phyloP scores from a whole-genome alignment of 1,139 yeast genomes.

The Hanseniaspora uvarum region DNA sequence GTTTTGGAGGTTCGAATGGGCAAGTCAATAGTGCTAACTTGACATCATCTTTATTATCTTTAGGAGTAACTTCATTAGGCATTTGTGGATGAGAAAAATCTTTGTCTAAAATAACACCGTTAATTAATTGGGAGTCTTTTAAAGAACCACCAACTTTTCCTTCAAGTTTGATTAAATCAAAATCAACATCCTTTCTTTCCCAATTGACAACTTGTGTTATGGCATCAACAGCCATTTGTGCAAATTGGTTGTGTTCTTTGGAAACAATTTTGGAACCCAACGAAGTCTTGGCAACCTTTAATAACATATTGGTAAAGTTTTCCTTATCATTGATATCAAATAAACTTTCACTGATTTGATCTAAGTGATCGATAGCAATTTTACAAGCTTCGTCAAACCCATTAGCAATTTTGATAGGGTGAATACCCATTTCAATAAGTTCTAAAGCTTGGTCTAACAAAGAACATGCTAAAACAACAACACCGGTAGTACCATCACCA shows the following conservation, averaged over 20 bases:
- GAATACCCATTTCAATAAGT: conserved; percentile 91
- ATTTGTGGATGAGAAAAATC: conserved; percentile 98
- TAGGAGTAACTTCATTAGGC: conserved; percentile 56
- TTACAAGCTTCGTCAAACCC: conserved; percentile 97
- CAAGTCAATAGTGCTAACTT: conserved; percentile 91
- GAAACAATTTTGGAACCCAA: conserved; percentile 93
- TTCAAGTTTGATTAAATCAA: conserved; percentile 88
- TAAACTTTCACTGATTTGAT: conserved; percentile 48
- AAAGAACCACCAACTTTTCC: conserved; percentile 93
- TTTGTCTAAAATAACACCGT: conserved; percentile 88
- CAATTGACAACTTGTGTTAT: conserved; percentile 87
- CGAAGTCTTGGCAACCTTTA: conserved; percentile 89
- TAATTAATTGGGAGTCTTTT: conserved; percentile 72
- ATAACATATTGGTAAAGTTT: conserved; percentile 45
- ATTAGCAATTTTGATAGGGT: conserved; percentile 91
- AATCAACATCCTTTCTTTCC: conserved; percentile 88
- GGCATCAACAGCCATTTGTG: conserved; percentile 95
- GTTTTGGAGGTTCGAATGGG: conserved; percentile 99
- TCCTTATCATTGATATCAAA: conserved; percentile 24
- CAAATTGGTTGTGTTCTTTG: conserved; percentile 85
- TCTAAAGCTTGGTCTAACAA: conserved; percentile 88
- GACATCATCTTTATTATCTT: conserved; percentile 45
- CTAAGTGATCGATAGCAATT: conserved; percentile 70
- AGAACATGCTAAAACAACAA: conserved; percentile 91
- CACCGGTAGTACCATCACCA: conserved; percentile 99